Evolutionary conservation across 805 yeast genomes (phyloP), one percentile per base, ranked within the genome.

Genomic region (Schwanniomyces pseudopolymorphus): DNA sequence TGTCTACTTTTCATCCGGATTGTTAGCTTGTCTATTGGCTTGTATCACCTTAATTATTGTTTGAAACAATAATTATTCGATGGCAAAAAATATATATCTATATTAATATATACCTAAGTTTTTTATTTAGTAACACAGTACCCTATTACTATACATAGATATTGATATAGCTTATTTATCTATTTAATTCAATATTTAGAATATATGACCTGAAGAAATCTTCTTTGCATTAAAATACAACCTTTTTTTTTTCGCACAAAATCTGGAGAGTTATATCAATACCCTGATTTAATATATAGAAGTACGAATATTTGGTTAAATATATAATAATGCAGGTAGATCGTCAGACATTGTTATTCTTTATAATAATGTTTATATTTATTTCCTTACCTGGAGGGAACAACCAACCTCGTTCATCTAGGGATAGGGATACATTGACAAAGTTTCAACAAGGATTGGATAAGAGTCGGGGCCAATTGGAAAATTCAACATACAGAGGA

Each of bases 401-500:
- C 14, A 66, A 62, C 21, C 66, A 63, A 42, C 69, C 64, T 6
- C 61, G 52, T 26, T 57, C 63, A 24, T 46, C 45, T 8, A 49
- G 47, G 42, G 70, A 69, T 39, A 51, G 58, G 28, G 61, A 51
- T 13, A 60, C 69, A 19, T 48, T 69, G 33, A 46, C 36, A 11
- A 43, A 47, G 14, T 70, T 61, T 48, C 66, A 61, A 42, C 47
- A 55, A n/a, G 47, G 56, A 22, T 50, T 70, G 5, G 44, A 46
- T 27, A 28, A 45, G n/a, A 43, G 53, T 38, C 55, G 45, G n/a
- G 33, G 42, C 4, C 50, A 53, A 37, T 50, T 84, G 27, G 53
- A 51, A 11, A 66, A 72, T 33, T 60, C 78, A 37, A 71, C 77
- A 0, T 84, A 76, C 60, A 45, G 59, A 16, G 49, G 64, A 3